phyloP scores from a whole-genome alignment of 2,329 filamentous ascomycete genomes.

The Colletotrichum phormii region DNA sequence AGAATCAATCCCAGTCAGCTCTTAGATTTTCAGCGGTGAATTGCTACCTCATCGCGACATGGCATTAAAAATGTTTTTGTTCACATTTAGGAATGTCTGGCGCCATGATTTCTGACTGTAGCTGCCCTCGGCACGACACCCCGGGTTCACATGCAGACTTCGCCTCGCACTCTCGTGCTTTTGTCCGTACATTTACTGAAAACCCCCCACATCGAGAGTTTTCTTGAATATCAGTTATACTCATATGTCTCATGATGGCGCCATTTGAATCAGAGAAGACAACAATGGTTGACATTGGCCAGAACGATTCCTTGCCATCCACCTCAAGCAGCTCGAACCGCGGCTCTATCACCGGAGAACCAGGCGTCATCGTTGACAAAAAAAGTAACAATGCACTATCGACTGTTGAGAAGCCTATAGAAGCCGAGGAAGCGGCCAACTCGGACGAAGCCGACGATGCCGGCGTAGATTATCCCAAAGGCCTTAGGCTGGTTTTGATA shows the following conservation, averaged over 20 bases:
- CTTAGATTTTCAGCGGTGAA: too few relatives aligned
- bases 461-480: slow-evolving; percentile 26
- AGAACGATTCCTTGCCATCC: not conserved
- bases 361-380: not conserved
- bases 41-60: not conserved
- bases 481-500: slow-evolving; percentile 57
- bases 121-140: not conserved
- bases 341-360: not conserved
- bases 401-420: not conserved
- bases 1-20: not conserved
- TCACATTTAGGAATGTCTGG: not conserved
- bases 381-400: not conserved
- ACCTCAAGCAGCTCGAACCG: not conserved
- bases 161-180: not conserved
- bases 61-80: not conserved
- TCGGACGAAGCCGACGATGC: not conserved
- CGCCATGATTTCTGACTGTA: not conserved
- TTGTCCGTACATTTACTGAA: not conserved
- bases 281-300: not conserved
- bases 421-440: not conserved
- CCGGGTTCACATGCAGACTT: not conserved
- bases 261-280: not conserved
- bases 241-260: not conserved
- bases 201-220: too few relatives aligned
- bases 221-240: not conserved